Base-by-base conservation (phyloP, 164 flowering plant genomes). In the Saururus chinensis region DNA sequence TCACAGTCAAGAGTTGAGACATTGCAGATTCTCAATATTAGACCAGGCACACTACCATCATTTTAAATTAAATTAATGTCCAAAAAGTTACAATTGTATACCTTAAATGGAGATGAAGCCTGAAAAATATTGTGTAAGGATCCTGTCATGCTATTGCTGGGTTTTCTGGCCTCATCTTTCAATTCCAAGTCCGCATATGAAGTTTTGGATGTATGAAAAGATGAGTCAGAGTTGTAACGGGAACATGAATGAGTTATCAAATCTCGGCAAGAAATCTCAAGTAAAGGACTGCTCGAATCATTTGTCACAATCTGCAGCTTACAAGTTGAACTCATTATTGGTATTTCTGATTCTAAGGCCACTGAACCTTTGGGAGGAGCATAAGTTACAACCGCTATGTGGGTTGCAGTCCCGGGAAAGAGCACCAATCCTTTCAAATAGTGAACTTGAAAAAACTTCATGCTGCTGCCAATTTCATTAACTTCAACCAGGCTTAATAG, bases 211-310 rank as follows among this genome's bases (percentile, higher is more conserved):
- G 26, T 45, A 65, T 35, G 9, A 22, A 40, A 23, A 48, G 35
- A 51, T 35, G 56, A 25, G 19, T 66, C 74, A 25, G 67, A 40
- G 26, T 63, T 53, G 60, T 68, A 57, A 65, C 64, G 64, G 14
- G 72, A 68, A 68, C 80, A 84, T 19, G 78, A 21, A 25, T 55
- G 51, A 19, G 74, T 35, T 48, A 86, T 49, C 30, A 55, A 55
- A 60, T 82, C 85, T 68, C 60, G 57, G 76, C 92, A 88, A 64
- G 83, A 79, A 66, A 88, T 70, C 75, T 82, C 84, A 74, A 81
- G 70, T 65, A 68, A 75, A 62, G 83, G 73, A 65, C 51, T 71
- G 55, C 64, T 72, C 17, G 95, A 84, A 67, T 77, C 87, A 77
- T 91, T 91, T 61, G 87, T 83, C 72, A 62, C 52, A 60, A 88